A percentile compares a stretch with the other conserved stretches of the same genome.
These are phyloP conservation scores for Lodderomyces theae DNA, from an alignment of 1,139 yeast species.

Conservation along the genomic window DNA sequence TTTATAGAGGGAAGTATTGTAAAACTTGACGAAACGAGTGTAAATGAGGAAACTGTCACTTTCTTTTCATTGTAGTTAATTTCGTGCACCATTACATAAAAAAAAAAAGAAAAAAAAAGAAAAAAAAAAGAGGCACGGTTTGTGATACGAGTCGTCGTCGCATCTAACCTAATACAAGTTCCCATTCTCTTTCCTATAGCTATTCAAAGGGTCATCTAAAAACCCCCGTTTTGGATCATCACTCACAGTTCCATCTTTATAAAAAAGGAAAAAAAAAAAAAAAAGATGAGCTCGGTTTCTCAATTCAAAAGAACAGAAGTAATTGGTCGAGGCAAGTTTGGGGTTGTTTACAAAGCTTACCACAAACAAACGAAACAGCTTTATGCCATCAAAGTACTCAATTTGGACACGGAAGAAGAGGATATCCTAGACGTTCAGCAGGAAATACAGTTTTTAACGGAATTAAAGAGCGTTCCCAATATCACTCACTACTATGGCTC, in stretches of 20 bases:
- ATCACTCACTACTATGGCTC: constrained; percentile 93
- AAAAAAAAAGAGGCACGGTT: neutral
- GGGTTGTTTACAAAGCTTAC: constrained; percentile 87
- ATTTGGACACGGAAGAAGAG: constrained; percentile 89
- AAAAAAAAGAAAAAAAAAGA: neutral
- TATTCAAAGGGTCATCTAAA: too few species aligned
- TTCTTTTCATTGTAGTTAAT: too few species aligned
- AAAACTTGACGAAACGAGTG: neutral
- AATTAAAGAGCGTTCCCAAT: constrained; percentile 80
- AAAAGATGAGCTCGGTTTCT: constrained; percentile 16
- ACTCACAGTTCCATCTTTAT: too few species aligned
- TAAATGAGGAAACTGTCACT: too few species aligned
- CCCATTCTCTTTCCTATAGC: too few species aligned
- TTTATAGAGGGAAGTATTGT: constrained; percentile 1
- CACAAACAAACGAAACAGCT: constrained; percentile 65
- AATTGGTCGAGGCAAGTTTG: constrained; percentile 95
- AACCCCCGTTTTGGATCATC: too few species aligned
- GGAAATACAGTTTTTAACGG: constrained; percentile 83
- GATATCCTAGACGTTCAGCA: constrained; percentile 94
- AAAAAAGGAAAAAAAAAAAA: too few species aligned
- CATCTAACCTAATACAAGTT: too few species aligned
- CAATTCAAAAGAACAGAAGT: constrained; percentile 79
- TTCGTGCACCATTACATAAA: too few species aligned
- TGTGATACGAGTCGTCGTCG: neutral
- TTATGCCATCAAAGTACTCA: constrained; percentile 90